These are phyloP conservation scores for Hylodesmum podocarpum DNA, from an alignment of 306 rosid genomes.

Conservation along the genomic window DNA sequence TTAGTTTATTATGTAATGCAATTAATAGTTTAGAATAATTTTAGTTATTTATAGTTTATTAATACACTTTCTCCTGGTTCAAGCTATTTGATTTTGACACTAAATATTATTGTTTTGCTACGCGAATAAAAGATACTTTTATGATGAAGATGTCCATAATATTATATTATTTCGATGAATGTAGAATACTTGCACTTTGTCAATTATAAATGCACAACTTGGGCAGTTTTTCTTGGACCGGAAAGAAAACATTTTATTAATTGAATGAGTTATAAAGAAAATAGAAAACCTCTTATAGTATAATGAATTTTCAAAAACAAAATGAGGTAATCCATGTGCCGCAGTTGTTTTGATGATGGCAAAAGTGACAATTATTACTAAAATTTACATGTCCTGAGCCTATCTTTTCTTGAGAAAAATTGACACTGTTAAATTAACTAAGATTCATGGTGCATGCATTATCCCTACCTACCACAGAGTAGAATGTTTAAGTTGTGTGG, in stretches of 20 bases:
- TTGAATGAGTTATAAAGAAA: neutral
- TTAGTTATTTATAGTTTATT: neutral
- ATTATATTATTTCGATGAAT: neutral
- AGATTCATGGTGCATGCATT: neutral
- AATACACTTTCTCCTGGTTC: neutral
- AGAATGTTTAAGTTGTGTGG: neutral
- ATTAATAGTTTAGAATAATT: neutral
- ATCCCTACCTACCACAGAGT: neutral
- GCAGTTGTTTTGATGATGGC: neutral
- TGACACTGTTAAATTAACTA: neutral
- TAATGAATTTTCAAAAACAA: neutral
- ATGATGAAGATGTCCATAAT: neutral
- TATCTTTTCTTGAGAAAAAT: neutral
- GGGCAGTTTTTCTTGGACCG: neutral
- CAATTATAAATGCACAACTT: neutral
- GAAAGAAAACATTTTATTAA: neutral
- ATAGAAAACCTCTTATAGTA: neutral
- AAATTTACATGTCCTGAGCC: neutral
- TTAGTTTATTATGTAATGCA: neutral
- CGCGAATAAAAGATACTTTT: neutral
- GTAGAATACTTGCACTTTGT: neutral
- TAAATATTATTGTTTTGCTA: neutral
- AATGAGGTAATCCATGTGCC: neutral
- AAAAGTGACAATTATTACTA: neutral
- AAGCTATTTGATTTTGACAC: neutral